phyloP scores from a whole-genome alignment of 495 filamentous ascomycete genomes.

The Cairneyella variabilis region DNA sequence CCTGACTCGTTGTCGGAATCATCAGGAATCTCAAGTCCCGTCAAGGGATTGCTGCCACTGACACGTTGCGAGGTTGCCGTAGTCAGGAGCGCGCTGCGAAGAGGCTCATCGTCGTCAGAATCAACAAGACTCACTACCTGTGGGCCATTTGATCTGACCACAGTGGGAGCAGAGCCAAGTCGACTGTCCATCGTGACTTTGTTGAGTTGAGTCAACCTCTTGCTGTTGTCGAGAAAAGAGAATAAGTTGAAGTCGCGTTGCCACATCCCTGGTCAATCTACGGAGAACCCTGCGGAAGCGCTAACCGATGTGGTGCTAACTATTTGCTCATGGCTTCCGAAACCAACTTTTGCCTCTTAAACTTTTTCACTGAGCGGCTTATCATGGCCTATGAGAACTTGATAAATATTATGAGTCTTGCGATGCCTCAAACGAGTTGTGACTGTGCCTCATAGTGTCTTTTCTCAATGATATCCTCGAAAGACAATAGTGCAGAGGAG shows the following conservation, averaged over 20 bases:
- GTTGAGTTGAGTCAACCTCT: too few relatives aligned
- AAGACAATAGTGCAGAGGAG: not conserved
- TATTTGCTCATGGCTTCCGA: too few relatives aligned
- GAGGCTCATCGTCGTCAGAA: constrained; percentile 12
- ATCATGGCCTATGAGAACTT: not conserved
- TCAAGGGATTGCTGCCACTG: constrained; percentile 32
- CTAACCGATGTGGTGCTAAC: too few relatives aligned
- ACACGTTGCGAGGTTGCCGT: constrained; percentile 12
- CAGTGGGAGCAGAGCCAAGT: not conserved
- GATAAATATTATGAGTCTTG: not conserved
- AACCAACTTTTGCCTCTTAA: too few relatives aligned
- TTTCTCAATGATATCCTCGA: constrained; percentile 14
- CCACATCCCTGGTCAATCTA: constrained; percentile 2
- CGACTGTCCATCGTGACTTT: constrained; percentile 12
- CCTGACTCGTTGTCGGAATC: constrained; percentile 23
- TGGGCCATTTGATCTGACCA: not conserved
- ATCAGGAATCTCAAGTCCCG: constrained; percentile 38
- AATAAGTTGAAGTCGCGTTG: constrained; percentile 11
- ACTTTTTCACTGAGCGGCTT: not conserved
- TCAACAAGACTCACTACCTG: constrained; percentile 6
- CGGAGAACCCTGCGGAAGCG: too few relatives aligned
- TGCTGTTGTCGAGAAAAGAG: too few relatives aligned
- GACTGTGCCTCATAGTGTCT: too few relatives aligned
- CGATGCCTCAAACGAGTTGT: too few relatives aligned
- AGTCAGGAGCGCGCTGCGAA: constrained; percentile 4